These are phyloP conservation scores for Periglandula ipomoeae DNA, from an alignment of 2,329 filamentous ascomycete genomes.

Conservation along the genomic window DNA sequence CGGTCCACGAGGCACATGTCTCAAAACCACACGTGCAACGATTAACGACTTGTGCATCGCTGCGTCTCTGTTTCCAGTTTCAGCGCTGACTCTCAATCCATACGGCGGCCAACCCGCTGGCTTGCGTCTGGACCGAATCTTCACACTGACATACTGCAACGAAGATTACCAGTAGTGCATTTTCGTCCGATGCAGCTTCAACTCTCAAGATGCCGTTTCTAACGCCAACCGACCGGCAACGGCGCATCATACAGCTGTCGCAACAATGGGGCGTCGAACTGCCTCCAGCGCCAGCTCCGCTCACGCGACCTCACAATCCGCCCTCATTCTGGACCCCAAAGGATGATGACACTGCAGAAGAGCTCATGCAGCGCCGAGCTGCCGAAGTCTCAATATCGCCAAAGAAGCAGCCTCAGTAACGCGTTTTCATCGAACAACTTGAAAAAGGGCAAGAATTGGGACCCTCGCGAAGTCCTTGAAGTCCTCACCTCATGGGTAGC, in stretches of 20 bases:
- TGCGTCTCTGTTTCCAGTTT: background rate
- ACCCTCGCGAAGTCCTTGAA: constrained; percentile 43
- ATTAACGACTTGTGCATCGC: background rate
- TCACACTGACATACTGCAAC: background rate
- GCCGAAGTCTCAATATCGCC: constrained; percentile 25
- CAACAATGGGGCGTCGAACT: constrained; percentile 39
- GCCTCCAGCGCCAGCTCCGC: constrained; percentile 29
- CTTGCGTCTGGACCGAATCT: background rate
- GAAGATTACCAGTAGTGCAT: background rate
- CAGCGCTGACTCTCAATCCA: background rate
- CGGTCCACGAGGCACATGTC: background rate
- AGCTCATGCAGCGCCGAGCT: constrained; percentile 39
- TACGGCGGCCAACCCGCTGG: background rate
- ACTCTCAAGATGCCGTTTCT: constrained; percentile 19
- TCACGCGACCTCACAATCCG: constrained; percentile 31
- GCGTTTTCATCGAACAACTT: constrained; percentile 28
- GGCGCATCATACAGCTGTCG: constrained; percentile 40
- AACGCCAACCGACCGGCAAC: constrained; percentile 29
- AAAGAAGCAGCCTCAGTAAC: constrained; percentile 30
- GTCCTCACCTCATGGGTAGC: constrained; percentile 40
- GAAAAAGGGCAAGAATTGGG: constrained; percentile 41
- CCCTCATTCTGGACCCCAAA: constrained; percentile 35
- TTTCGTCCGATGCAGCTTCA: background rate
- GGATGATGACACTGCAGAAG: constrained; percentile 45
- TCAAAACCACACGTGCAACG: background rate